A percentile compares a stretch with the other conserved stretches of the same genome.
Evolutionary conservation across 257 asterid species (phyloP).

Genomic region (Jasminum sambac): DNA sequence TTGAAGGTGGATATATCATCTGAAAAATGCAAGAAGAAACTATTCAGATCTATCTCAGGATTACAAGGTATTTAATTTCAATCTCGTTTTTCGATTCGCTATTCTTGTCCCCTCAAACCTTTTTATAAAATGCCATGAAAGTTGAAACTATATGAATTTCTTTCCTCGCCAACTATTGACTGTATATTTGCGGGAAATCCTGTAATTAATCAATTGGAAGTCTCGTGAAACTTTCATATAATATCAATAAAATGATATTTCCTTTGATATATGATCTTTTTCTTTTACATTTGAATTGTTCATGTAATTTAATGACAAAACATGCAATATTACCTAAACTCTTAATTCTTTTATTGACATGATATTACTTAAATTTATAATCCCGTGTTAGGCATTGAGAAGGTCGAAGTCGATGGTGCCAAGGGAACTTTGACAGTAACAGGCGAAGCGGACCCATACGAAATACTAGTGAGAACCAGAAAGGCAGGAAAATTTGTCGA

Average conservation of each 20-base stretch:
- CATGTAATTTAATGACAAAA: not conserved
- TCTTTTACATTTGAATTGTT: no score
- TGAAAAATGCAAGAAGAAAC: conserved; percentile 51
- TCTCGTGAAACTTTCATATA: no score
- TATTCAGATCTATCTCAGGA: conserved; percentile 35
- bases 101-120: no score
- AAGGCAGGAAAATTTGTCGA: conserved; percentile 45
- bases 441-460: conserved; percentile 57
- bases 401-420: conserved; percentile 48
- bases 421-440: conserved; percentile 48
- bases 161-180: no score
- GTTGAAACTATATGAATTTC: no score
- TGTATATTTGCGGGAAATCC: no score
- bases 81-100: no score
- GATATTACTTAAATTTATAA: not conserved
- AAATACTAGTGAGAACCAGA: conserved; percentile 39
- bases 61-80: no score
- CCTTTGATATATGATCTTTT: no score
- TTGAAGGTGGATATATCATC: conserved; percentile 49
- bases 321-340: not conserved
- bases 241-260: no score
- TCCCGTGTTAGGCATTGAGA: conserved; percentile 43
- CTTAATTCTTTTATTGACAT: not conserved
- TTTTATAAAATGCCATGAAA: no score
- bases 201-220: no score